Conservation (phyloP, 495 filamentous ascomycete species). For the Tuber aestivum region DNA sequence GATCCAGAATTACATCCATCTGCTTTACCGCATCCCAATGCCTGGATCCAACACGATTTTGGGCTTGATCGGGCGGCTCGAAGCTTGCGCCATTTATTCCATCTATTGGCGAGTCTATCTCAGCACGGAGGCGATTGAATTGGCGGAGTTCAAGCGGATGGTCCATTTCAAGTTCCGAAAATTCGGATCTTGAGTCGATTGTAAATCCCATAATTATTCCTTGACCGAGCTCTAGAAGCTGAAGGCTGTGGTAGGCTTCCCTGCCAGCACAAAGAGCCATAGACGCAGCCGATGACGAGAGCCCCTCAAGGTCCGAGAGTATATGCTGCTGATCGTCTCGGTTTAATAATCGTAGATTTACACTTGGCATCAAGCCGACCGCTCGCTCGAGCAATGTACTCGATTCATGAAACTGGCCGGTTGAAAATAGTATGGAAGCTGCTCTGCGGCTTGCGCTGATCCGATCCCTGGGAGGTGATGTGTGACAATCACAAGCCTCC, state of each 20-base stretch:
- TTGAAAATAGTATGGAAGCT: neutral
- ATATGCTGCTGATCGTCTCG: no score
- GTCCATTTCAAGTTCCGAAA: constrained; percentile 11
- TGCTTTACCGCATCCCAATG: neutral
- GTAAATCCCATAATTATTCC: no score
- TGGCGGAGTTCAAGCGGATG: neutral
- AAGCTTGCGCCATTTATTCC: no score
- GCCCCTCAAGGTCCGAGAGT: neutral
- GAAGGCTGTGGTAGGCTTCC: constrained; percentile 1
- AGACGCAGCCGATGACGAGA: constrained; percentile 6
- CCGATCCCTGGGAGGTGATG: neutral
- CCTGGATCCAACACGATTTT: neutral
- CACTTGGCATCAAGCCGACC: neutral
- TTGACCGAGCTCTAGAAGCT: constrained; percentile 16
- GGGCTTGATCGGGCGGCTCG: no score
- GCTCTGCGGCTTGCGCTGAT: neutral
- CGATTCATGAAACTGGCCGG: no score
- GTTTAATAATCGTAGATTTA: constrained; percentile 11
- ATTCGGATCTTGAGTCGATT: constrained; percentile 18
- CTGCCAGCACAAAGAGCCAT: constrained; percentile 9
- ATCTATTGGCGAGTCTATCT: constrained; percentile 9
- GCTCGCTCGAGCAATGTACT: constrained; percentile 1
- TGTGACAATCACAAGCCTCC: neutral
- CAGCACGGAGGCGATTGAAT: constrained; percentile 1
- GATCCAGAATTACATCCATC: constrained; percentile 23